phyloP scores from a whole-genome alignment of 805 yeast species.

The Candida golubevii region DNA sequence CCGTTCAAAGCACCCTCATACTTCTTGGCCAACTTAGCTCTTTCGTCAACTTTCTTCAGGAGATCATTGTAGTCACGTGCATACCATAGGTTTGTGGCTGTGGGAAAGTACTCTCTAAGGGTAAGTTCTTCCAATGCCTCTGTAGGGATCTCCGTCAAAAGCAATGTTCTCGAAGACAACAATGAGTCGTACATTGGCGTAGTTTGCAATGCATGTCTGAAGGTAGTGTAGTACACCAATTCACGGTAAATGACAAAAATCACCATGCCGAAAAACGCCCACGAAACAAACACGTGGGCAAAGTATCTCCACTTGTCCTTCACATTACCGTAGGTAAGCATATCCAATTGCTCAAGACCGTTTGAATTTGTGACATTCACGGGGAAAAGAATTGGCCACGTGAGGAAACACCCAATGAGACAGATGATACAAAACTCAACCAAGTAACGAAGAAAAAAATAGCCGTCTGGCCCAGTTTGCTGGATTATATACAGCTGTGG shows the following conservation, averaged over 20 bases:
- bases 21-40: conserved; percentile 56
- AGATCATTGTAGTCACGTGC: conserved; percentile 62
- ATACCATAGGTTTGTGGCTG: conserved; percentile 54
- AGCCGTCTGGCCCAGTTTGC: conserved; percentile 72
- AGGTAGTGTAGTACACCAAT: conserved; percentile 62
- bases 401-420: conserved; percentile 47
- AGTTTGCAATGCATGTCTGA: conserved; percentile 70
- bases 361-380: conserved; percentile 70
- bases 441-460: conserved; percentile 64
- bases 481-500: conserved; percentile 64
- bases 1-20: conserved; percentile 64
- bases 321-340: conserved; percentile 61
- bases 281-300: conserved; percentile 73
- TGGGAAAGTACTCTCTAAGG: conserved; percentile 59
- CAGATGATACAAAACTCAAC: conserved; percentile 52
- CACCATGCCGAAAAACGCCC: conserved; percentile 67
- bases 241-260: conserved; percentile 69
- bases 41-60: conserved; percentile 53
- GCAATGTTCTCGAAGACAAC: conserved; percentile 65
- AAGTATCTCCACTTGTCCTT: conserved; percentile 57
- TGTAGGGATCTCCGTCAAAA: conserved; percentile 64
- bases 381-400: conserved; percentile 70
- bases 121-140: conserved; percentile 43
- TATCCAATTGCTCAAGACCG: conserved; percentile 53
- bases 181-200: conserved; percentile 70